These are phyloP conservation scores for Thecaphora frezii DNA, from an alignment of 1,284 basidiomycete genomes.

Conservation along the genomic window DNA sequence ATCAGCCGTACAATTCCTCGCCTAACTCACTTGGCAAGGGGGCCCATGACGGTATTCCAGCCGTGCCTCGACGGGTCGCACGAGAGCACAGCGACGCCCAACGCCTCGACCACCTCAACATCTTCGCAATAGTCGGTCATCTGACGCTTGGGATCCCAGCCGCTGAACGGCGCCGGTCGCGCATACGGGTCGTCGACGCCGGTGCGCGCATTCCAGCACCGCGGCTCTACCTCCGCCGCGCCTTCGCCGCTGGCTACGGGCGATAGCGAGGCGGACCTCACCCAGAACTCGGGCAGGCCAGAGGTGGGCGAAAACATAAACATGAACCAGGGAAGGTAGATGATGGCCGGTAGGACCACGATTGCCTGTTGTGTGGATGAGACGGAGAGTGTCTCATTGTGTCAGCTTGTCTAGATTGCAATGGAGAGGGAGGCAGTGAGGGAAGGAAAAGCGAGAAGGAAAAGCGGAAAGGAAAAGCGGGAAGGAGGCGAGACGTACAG, in stretches of 20 bases:
- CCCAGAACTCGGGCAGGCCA: slow-evolving; percentile 17
- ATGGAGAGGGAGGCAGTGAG: neutral
- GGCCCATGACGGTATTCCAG: slow-evolving; percentile 42
- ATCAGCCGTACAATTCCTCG: neutral
- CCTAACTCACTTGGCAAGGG: slow-evolving; percentile 1
- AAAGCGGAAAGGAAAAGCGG: neutral
- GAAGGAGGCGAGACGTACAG: neutral
- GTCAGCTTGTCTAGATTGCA: no score
- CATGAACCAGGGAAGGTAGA: slow-evolving; percentile 15
- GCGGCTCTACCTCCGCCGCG: slow-evolving; percentile 1
- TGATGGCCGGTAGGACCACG: slow-evolving; percentile 7
- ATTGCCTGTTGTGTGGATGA: slow-evolving; percentile 1
- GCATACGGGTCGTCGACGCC: neutral
- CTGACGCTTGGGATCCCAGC: neutral
- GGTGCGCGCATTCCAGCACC: neutral
- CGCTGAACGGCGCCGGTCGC: neutral
- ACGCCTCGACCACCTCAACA: slow-evolving; percentile 9
- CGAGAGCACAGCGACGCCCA: slow-evolving; percentile 16
- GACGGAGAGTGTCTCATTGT: neutral
- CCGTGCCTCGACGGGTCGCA: slow-evolving; percentile 21
- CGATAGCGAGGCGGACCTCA: neutral
- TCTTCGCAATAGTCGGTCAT: slow-evolving; percentile 28
- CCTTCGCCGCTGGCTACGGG: neutral
- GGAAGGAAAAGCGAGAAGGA: neutral
- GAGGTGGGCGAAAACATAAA: neutral